Base-by-base conservation (phyloP, 305 asterid genomes). In the Solanum aculeatissimum region DNA sequence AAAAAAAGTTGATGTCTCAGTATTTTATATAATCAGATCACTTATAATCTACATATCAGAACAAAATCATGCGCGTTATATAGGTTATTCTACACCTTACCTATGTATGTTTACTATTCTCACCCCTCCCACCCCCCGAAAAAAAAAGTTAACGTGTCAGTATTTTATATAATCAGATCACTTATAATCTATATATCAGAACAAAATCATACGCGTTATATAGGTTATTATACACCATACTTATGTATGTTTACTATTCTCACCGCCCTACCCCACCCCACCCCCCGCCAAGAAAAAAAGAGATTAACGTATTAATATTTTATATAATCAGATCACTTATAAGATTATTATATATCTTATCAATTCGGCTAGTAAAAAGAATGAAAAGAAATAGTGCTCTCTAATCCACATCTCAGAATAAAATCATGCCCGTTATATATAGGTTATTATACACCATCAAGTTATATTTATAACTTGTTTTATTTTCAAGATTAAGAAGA, bases 161-260 rank as follows among this genome's bases (percentile, higher is more conserved):
- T n/a, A n/a, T n/a, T n/a, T n/a, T n/a, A n/a, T n/a, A n/a, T n/a
- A n/a, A n/a, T n/a, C n/a, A n/a, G n/a, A n/a, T n/a, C n/a, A n/a
- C n/a, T n/a, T n/a, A n/a, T n/a, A n/a, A n/a, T n/a, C n/a, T n/a
- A n/a, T n/a, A n/a, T n/a, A n/a, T n/a, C n/a, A n/a, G n/a, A n/a
- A n/a, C n/a, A n/a, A n/a, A n/a, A n/a, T n/a, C n/a, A n/a, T n/a
- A n/a, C n/a, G n/a, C n/a, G n/a, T n/a, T n/a, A n/a, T n/a, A n/a
- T n/a, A n/a, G n/a, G n/a, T n/a, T n/a, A n/a, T n/a, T n/a, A n/a
- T n/a, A n/a, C n/a, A n/a, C n/a, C n/a, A 95, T 84, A 93, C 98
- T 51, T 95, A 95, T 47, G 98, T 95, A 91, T 81, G 95, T 66
- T 66, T 27, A 62, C 70, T 16, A 66, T 83, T 32, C 15, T 9